Evolutionary conservation across 1,284 basidiomycete species (phyloP).

Genomic region (Ustilago shanxiensis): DNA sequence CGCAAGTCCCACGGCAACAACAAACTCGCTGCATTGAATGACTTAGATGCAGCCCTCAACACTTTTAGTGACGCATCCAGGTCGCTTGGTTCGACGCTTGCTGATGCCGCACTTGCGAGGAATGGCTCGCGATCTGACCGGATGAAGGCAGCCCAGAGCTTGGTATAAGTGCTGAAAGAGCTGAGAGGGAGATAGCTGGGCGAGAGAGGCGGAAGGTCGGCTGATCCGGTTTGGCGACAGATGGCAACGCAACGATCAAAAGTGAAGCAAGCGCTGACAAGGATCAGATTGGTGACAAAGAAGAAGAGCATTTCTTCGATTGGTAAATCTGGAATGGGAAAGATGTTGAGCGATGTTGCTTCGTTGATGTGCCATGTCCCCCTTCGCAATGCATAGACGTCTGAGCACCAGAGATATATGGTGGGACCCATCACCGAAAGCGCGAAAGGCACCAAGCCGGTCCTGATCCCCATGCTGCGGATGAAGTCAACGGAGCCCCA

Average conservation of each 20-base stretch:
- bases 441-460: constrained; percentile 23
- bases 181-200: constrained; percentile 54
- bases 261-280: constrained; percentile 62
- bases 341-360: constrained; percentile 58
- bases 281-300: constrained; percentile 64
- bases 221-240: constrained; percentile 21
- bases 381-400: constrained; percentile 59
- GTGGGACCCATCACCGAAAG: constrained; percentile 47
- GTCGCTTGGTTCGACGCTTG: constrained; percentile 35
- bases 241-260: constrained; percentile 65
- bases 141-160: constrained; percentile 57
- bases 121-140: constrained; percentile 19
- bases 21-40: constrained; percentile 57
- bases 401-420: constrained; percentile 54
- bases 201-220: constrained; percentile 34
- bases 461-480: constrained; percentile 31
- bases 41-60: constrained; percentile 53
- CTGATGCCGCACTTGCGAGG: constrained; percentile 9
- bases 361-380: constrained; percentile 66
- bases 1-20: constrained; percentile 65
- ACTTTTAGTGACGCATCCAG: constrained; percentile 34
- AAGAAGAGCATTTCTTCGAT: constrained; percentile 68
- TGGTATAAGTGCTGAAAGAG: constrained; percentile 25
- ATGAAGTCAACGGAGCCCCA: constrained; percentile 58
- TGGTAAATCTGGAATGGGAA: constrained; percentile 61